phyloP scores from a whole-genome alignment of 2,329 filamentous ascomycete species.

The Keithomyces neogunnii region DNA sequence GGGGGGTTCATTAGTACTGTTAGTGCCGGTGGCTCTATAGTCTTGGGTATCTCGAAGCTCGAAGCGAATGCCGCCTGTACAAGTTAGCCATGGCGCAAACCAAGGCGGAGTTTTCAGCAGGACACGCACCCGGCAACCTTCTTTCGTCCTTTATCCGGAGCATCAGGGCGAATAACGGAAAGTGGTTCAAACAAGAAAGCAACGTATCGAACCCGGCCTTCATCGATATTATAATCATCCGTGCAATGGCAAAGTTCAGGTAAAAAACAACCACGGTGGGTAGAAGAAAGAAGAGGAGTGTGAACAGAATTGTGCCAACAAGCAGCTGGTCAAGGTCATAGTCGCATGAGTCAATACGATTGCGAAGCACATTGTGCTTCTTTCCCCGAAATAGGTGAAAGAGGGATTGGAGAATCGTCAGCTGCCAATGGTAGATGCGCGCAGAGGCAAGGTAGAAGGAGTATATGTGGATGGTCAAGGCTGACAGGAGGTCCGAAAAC shows the following conservation, averaged over 20 bases:
- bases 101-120: not conserved
- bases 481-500: conserved; percentile 85
- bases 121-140: conserved; percentile 65
- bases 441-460: conserved; percentile 96
- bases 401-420: conserved; percentile 92
- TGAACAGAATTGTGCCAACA: conserved; percentile 93
- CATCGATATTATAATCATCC: conserved; percentile 89
- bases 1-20: conserved; percentile 40
- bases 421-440: conserved; percentile 96
- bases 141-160: conserved; percentile 86
- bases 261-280: conserved; percentile 97
- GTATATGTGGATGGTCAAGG: conserved; percentile 92
- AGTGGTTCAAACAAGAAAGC: conserved; percentile 92
- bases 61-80: conserved; percentile 64
- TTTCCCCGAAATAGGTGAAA: conserved; percentile 98
- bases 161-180: conserved; percentile 96
- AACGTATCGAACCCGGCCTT: conserved; percentile 89
- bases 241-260: conserved; percentile 84
- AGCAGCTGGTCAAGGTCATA: conserved; percentile 96
- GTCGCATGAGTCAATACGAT: conserved; percentile 97
- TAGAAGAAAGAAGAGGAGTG: conserved; percentile 85
- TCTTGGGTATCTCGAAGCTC: conserved; percentile 70
- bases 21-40: conserved; percentile 30
- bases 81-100: conserved; percentile 5
- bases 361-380: conserved; percentile 93